Evolutionary conservation across 2,329 filamentous ascomycete species (phyloP).

Genomic region (Fusarium longipes): DNA sequence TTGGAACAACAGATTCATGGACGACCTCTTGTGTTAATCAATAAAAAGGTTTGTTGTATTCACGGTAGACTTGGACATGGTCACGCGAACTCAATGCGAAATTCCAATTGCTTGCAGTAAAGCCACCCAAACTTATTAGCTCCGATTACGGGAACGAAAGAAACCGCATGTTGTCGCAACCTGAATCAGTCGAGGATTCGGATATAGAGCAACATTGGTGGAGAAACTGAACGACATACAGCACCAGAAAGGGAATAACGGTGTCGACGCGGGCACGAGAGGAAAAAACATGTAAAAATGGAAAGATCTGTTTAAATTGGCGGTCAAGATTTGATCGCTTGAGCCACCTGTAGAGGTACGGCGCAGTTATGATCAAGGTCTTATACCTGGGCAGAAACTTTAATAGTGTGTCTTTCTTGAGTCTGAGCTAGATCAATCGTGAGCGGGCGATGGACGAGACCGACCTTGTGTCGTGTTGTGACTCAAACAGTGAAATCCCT

Average conservation of each 20-base stretch:
- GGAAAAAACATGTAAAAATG: background rate
- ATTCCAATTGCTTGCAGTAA: background rate
- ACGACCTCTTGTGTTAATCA: background rate
- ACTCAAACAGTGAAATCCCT: background rate
- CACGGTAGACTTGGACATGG: background rate
- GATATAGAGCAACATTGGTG: constrained; percentile 28
- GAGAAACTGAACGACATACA: constrained; percentile 14
- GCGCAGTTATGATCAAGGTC: background rate
- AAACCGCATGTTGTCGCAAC: constrained; percentile 30
- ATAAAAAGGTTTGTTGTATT: background rate
- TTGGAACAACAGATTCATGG: constrained; percentile 12
- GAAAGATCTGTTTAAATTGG: background rate
- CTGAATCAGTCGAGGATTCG: constrained; percentile 33
- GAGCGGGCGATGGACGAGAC: background rate
- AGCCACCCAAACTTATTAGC: background rate
- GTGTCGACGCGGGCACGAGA: background rate
- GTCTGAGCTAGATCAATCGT: background rate
- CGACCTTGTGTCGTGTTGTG: background rate
- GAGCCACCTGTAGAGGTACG: background rate
- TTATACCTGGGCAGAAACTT: background rate
- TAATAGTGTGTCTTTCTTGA: background rate
- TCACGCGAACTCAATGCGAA: background rate
- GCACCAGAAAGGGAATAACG: background rate
- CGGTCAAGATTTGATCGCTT: constrained; percentile 13
- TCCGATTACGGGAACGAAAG: constrained; percentile 35